These are phyloP conservation scores for Scutellospora calospora DNA, from an alignment of 371 early-diverging fungal species.

Conservation along the genomic window DNA sequence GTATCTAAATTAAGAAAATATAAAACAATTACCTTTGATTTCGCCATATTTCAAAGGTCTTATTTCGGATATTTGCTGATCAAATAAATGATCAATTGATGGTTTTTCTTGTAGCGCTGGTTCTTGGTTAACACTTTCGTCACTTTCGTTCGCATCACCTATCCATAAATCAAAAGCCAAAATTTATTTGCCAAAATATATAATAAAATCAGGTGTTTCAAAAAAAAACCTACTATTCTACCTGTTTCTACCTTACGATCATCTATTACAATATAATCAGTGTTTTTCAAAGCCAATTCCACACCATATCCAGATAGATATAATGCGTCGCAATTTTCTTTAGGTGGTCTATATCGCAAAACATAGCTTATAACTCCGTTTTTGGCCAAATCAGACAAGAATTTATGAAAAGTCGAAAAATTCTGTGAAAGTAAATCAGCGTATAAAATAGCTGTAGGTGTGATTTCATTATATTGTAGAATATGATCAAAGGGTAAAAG, in stretches of 20 bases:
- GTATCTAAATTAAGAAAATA: not conserved
- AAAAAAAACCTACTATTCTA: slow-evolving; percentile 33
- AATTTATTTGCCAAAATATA: not conserved
- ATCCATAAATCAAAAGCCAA: too few species aligned
- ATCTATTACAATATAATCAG: slow-evolving; percentile 94
- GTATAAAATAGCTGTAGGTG: slow-evolving; percentile 58
- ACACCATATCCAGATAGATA: slow-evolving; percentile 90
- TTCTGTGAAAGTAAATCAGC: slow-evolving; percentile 57
- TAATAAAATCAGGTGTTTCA: not conserved
- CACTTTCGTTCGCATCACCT: slow-evolving; percentile 14
- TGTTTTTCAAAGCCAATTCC: slow-evolving; percentile 90
- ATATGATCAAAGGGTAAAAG: slow-evolving; percentile 52
- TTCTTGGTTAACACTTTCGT: slow-evolving; percentile 12
- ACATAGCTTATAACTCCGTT: slow-evolving; percentile 55
- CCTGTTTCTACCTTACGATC: slow-evolving; percentile 72
- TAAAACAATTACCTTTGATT: slow-evolving; percentile 55
- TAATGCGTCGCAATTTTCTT: slow-evolving; percentile 45
- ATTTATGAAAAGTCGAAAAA: slow-evolving; percentile 57
- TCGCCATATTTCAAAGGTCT: slow-evolving; percentile 68
- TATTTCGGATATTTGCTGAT: slow-evolving; percentile 58
- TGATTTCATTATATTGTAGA: slow-evolving; percentile 55
- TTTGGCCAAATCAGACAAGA: slow-evolving; percentile 49
- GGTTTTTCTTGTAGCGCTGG: not conserved
- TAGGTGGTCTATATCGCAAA: slow-evolving; percentile 64
- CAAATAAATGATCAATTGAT: slow-evolving; percentile 41